phyloP scores from a whole-genome alignment of 495 filamentous ascomycete genomes.

The Penicillium herquei region DNA sequence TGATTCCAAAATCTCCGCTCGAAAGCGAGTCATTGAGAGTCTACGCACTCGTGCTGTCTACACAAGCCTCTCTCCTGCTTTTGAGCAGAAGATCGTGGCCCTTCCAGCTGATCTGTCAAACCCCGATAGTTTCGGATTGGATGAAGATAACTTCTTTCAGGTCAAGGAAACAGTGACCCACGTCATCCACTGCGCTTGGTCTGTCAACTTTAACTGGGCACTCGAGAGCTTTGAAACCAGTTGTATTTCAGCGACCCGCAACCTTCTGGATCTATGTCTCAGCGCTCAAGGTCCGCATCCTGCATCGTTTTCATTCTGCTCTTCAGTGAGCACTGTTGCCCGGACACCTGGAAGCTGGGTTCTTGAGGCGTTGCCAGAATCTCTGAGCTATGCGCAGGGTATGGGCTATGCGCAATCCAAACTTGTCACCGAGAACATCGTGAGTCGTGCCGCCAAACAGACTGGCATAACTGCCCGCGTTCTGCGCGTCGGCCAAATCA shows the following conservation, averaged over 20 bases:
- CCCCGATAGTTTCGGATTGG: slow-evolving; percentile 43
- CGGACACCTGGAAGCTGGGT: slow-evolving; percentile 32
- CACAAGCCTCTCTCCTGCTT: slow-evolving; percentile 12
- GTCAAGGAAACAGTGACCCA: slow-evolving; percentile 43
- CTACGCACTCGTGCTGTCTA: slow-evolving; percentile 34
- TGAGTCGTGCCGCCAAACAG: slow-evolving; percentile 32
- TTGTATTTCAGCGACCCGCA: slow-evolving; percentile 52
- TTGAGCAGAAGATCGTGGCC: slow-evolving; percentile 38
- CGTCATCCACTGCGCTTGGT: slow-evolving; percentile 68
- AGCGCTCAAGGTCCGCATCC: slow-evolving; percentile 25
- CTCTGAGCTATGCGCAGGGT: slow-evolving; percentile 48
- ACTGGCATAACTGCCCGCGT: slow-evolving; percentile 34
- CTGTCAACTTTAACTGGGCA: slow-evolving; percentile 66
- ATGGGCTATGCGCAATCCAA: slow-evolving; percentile 64
- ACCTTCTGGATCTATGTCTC: slow-evolving; percentile 57
- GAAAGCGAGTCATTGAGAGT: slow-evolving; percentile 46
- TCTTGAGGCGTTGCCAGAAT: slow-evolving; percentile 45
- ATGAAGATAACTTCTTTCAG: slow-evolving; percentile 26
- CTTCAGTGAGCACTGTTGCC: slow-evolving; percentile 52
- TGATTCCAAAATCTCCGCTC: slow-evolving; percentile 41
- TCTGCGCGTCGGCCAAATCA: slow-evolving; percentile 59
- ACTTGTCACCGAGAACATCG: slow-evolving; percentile 59
- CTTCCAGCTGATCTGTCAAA: slow-evolving; percentile 39
- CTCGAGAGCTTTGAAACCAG: slow-evolving; percentile 57
- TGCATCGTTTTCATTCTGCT: slow-evolving; percentile 57